Percentiles rank a stretch among this genome's conserved stretches.
phyloP scores from a whole-genome alignment of 2,329 filamentous ascomycete species.

The Aspergillaceae sp. region DNA sequence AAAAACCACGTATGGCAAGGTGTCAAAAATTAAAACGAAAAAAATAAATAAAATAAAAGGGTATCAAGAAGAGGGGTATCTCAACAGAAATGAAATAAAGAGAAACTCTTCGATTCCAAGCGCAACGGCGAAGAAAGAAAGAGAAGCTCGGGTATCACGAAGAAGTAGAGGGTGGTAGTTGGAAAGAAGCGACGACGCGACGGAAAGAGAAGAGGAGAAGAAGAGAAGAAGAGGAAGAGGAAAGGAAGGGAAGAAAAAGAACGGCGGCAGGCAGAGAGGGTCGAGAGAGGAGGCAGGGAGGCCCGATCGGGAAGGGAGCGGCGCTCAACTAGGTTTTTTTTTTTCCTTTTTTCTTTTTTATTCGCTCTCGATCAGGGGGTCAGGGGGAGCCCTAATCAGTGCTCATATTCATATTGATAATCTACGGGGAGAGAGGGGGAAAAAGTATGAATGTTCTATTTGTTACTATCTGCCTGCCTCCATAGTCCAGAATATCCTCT shows the following conservation, averaged over 20 bases:
- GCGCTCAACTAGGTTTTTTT: background rate
- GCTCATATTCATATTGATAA: background rate
- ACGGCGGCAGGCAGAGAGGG: conserved; percentile 9
- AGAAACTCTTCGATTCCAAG: conserved; percentile 17
- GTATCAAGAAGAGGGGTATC: conserved; percentile 19
- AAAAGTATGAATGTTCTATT: too few relatives aligned
- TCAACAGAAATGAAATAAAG: conserved; percentile 25
- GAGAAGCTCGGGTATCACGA: conserved; percentile 35
- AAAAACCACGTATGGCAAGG: too few relatives aligned
- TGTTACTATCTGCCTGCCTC: too few relatives aligned
- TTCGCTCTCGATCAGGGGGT: background rate
- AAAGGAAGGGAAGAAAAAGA: conserved; percentile 17
- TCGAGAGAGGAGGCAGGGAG: conserved; percentile 8
- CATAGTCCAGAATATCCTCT: too few relatives aligned
- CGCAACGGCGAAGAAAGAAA: conserved; percentile 14
- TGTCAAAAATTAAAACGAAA: background rate
- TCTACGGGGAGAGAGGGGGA: background rate
- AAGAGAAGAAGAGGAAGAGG: conserved; percentile 13
- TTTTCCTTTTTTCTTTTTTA: background rate
- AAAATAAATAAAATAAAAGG: background rate
- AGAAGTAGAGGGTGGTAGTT: conserved; percentile 15
- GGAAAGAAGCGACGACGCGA: conserved; percentile 12
- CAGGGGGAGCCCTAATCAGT: background rate
- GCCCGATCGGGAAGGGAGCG: background rate
- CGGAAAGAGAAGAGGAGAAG: conserved; percentile 14